Conservation (phyloP, 441 rosid genomes). For the Arabidopsis hybrid region DNA sequence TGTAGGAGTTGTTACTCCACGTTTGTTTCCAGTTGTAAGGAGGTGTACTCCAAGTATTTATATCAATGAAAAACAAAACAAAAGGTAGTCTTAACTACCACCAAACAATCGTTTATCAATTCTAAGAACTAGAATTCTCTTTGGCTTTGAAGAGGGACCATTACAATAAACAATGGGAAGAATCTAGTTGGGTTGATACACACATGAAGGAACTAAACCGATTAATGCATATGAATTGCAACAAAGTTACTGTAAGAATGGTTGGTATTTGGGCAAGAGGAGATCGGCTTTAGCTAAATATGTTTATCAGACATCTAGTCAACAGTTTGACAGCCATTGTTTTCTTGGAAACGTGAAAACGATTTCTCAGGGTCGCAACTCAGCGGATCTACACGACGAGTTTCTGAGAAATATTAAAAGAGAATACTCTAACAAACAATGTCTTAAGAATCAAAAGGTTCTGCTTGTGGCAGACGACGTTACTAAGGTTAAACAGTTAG, state of each 20-base stretch:
- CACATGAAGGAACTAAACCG: slow-evolving; percentile 34
- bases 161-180: background rate
- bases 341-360: slow-evolving; percentile 29
- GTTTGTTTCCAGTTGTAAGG: no score
- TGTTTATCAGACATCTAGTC: slow-evolving; percentile 22
- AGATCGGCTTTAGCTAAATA: slow-evolving; percentile 31
- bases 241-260: slow-evolving; percentile 25
- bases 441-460: slow-evolving; percentile 32
- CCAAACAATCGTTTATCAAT: no score
- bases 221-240: slow-evolving; percentile 15
- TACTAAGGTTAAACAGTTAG: slow-evolving; percentile 25
- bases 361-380: slow-evolving; percentile 6
- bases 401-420: background rate
- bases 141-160: no score
- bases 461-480: slow-evolving; percentile 42
- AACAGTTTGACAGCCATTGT: slow-evolving; percentile 36
- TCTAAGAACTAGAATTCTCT: no score
- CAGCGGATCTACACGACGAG: slow-evolving; percentile 29
- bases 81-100: no score
- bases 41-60: no score
- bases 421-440: background rate
- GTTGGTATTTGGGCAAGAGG: slow-evolving; percentile 43
- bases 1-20: no score
- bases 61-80: no score
- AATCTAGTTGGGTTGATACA: slow-evolving; percentile 26